Evolutionary conservation across 352 stramenopile genomes (phyloP).

Genomic region (Phytophthora meadii): DNA sequence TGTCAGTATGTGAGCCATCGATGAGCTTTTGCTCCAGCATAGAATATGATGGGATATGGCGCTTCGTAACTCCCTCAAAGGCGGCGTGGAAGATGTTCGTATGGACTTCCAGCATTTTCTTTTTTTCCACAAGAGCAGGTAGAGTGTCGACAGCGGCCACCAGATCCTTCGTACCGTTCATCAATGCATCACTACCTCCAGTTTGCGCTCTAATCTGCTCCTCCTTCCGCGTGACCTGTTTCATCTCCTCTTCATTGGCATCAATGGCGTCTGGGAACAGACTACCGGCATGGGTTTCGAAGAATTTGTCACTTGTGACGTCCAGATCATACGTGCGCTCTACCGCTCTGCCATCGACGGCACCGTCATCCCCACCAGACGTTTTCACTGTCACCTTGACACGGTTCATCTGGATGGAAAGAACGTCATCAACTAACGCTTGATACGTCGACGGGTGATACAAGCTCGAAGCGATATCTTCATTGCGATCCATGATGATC

Average conservation of each 20-base stretch:
- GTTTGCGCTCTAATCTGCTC: constrained; percentile 82
- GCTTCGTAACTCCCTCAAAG: constrained; percentile 79
- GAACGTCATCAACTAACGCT: constrained; percentile 96
- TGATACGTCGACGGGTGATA: constrained; percentile 96
- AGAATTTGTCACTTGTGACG: constrained; percentile 85
- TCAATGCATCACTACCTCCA: constrained; percentile 66
- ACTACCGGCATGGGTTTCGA: constrained; percentile 75
- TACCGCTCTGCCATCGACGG: constrained; percentile 36
- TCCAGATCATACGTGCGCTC: constrained; percentile 87
- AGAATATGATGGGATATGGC: constrained; percentile 84
- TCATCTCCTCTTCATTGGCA: constrained; percentile 91
- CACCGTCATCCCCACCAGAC: constrained; percentile 45
- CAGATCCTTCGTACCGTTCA: constrained; percentile 85
- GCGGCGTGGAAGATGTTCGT: constrained; percentile 90
- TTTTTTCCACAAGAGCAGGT: constrained; percentile 84
- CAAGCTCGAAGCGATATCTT: constrained; percentile 95
- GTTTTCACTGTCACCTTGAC: constrained; percentile 92
- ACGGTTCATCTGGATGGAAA: constrained; percentile 96
- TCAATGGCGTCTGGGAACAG: constrained; percentile 86
- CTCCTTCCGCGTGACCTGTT: constrained; percentile 86
- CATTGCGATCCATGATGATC: constrained; percentile 97
- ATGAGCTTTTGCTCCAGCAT: constrained; percentile 91
- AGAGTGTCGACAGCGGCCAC: constrained; percentile 86
- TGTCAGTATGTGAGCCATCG: constrained; percentile 75
- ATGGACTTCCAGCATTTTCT: constrained; percentile 90